phyloP scores from a whole-genome alignment of 163 green algal genomes.

The Picocystis sp. region DNA sequence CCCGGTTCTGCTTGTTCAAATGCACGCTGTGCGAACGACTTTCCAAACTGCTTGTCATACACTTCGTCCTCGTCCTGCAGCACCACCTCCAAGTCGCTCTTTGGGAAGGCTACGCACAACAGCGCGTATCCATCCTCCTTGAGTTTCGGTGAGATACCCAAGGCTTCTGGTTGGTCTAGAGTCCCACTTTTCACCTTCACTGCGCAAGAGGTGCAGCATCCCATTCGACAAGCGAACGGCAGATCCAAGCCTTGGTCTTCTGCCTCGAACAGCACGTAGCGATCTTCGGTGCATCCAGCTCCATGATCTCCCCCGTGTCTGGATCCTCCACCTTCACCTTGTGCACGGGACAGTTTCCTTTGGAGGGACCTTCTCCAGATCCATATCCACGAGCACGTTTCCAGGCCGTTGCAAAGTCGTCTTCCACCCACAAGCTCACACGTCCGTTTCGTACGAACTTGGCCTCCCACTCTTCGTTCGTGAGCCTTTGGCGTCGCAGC shows the following conservation, averaged over 20 bases:
- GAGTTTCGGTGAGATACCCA: slow-evolving; percentile 52
- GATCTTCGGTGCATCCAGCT: slow-evolving; percentile 85
- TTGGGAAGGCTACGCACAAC: slow-evolving; percentile 81
- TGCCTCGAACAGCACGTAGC: slow-evolving; percentile 87
- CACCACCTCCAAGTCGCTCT: slow-evolving; percentile 50
- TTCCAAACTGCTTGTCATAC: slow-evolving; percentile 38
- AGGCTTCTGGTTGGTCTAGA: slow-evolving; percentile 51
- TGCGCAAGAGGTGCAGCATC: slow-evolving; percentile 91
- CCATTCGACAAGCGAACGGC: slow-evolving; percentile 86
- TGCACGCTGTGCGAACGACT: slow-evolving; percentile 42
- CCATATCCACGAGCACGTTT: slow-evolving; percentile 39
- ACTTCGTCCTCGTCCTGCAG: slow-evolving; percentile 55
- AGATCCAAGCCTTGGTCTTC: slow-evolving; percentile 81
- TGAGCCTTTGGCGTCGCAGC: not conserved
- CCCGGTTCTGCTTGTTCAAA: slow-evolving; percentile 34
- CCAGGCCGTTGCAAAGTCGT: slow-evolving; percentile 83
- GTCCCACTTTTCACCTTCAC: slow-evolving; percentile 52
- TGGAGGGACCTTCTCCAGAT: slow-evolving; percentile 50
- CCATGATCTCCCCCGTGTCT: slow-evolving; percentile 23
- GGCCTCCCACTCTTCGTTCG: slow-evolving; percentile 35
- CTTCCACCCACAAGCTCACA: slow-evolving; percentile 80
- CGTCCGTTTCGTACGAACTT: slow-evolving; percentile 62
- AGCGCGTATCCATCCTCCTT: slow-evolving; percentile 76
- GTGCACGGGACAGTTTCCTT: slow-evolving; percentile 25
- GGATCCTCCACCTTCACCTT: slow-evolving; percentile 55